Evolutionary conservation across 306 rosid genomes (phyloP).

Genomic region (Castanospermum australe): DNA sequence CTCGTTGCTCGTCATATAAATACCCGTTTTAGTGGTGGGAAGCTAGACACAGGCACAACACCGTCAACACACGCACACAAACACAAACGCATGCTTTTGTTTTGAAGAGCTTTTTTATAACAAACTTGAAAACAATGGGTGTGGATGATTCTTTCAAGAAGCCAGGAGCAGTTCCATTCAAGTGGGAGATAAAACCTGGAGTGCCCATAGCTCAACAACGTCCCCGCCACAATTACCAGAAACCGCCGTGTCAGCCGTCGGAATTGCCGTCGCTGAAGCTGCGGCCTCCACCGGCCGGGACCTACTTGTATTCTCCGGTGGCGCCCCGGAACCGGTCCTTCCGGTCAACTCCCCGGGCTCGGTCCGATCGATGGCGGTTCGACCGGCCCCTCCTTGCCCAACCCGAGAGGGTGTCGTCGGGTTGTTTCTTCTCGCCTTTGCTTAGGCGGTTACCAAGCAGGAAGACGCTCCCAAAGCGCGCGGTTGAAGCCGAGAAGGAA

Average conservation of each 20-base stretch:
- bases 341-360: constrained; percentile 39
- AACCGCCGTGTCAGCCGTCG: background rate
- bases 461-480: constrained; percentile 21
- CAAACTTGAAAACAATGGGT: constrained; percentile 32
- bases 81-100: background rate
- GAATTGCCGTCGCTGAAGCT: constrained; percentile 42
- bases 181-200: constrained; percentile 96
- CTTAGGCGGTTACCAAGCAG: constrained; percentile 38
- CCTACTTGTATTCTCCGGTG: constrained; percentile 19
- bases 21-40: background rate
- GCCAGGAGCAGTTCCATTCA: constrained; percentile 82
- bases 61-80: too few species aligned
- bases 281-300: constrained; percentile 54
- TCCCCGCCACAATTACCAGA: constrained; percentile 27
- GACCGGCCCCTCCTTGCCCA: constrained; percentile 32
- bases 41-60: background rate
- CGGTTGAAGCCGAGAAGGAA: background rate
- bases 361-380: constrained; percentile 67
- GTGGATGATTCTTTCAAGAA: constrained; percentile 58
- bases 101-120: background rate
- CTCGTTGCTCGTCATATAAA: constrained; percentile 1
- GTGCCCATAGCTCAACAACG: constrained; percentile 53
- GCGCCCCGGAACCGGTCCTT: constrained; percentile 45
- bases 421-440: constrained; percentile 77
- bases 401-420: constrained; percentile 48